Conservation (phyloP, 441 rosid species). For the Sinapis alba region DNA sequence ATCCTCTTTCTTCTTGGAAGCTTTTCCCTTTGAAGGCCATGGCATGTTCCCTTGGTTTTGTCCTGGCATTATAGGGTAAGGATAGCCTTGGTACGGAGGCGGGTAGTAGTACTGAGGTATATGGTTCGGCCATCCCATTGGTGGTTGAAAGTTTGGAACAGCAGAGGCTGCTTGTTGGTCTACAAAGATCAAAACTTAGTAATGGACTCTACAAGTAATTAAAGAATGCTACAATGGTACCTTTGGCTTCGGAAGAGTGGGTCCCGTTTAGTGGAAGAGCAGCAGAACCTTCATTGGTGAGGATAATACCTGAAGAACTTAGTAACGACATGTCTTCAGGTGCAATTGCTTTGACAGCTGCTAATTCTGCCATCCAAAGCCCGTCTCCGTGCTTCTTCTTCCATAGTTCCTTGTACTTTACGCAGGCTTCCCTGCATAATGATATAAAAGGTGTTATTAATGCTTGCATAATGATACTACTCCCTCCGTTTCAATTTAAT, state of each 20-base stretch:
- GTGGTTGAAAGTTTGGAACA: constrained; percentile 51
- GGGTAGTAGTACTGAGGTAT: constrained; percentile 69
- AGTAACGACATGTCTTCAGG: constrained; percentile 56
- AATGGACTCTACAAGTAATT: neutral
- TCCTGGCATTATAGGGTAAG: constrained; percentile 55
- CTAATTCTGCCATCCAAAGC: constrained; percentile 86
- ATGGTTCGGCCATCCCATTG: constrained; percentile 71
- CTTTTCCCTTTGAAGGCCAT: constrained; percentile 55
- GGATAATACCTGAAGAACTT: constrained; percentile 66
- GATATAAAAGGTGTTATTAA: neutral
- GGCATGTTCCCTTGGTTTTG: constrained; percentile 56
- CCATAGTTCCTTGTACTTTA: constrained; percentile 73
- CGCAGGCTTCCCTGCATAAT: constrained; percentile 67
- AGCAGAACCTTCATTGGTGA: constrained; percentile 53
- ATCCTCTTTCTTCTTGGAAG: constrained; percentile 47
- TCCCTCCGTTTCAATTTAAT: no score
- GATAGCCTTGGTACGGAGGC: constrained; percentile 75
- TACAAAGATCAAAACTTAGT: constrained; percentile 36
- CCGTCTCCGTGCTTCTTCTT: constrained; percentile 76
- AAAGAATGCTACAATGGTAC: constrained; percentile 35
- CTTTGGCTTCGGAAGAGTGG: constrained; percentile 56
- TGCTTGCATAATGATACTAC: neutral
- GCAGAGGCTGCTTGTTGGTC: constrained; percentile 44
- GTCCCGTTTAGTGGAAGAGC: constrained; percentile 41
- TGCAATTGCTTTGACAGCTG: constrained; percentile 70